phyloP scores from a whole-genome alignment of 225 moss, liverwort and hornwort genomes.

The Ulota crispa region DNA sequence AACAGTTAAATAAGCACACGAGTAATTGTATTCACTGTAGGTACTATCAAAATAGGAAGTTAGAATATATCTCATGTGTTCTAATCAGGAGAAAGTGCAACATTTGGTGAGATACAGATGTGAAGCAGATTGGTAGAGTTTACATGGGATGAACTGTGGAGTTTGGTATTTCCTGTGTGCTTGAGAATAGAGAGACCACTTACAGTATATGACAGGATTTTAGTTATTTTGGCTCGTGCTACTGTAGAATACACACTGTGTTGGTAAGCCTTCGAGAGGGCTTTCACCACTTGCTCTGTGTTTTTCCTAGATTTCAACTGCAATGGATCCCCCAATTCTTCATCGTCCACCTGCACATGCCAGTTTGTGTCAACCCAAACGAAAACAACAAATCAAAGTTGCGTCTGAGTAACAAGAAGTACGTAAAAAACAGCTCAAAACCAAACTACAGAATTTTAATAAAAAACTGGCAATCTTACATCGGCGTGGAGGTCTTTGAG shows the following conservation, averaged over 20 bases:
- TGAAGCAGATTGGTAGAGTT: too few relatives aligned
- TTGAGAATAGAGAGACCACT: background rate
- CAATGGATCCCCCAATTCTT: slow-evolving; percentile 24
- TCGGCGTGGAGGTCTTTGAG: slow-evolving; percentile 12
- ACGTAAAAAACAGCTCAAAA: background rate
- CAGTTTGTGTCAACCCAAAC: background rate
- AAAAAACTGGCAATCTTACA: background rate
- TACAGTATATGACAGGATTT: slow-evolving; percentile 21
- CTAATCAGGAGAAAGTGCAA: too few relatives aligned
- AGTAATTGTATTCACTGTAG: too few relatives aligned
- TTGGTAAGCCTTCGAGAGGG: slow-evolving; percentile 22
- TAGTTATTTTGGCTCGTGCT: slow-evolving; percentile 18
- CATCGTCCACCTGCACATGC: background rate
- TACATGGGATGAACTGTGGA: background rate
- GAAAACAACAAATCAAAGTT: background rate
- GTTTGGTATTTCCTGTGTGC: background rate
- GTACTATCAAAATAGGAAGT: too few relatives aligned
- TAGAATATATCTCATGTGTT: too few relatives aligned
- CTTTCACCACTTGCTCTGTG: slow-evolving; percentile 27
- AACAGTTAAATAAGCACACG: too few relatives aligned
- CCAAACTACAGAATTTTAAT: background rate
- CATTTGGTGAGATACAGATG: too few relatives aligned
- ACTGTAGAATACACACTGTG: slow-evolving; percentile 22
- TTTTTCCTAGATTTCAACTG: slow-evolving; percentile 14
- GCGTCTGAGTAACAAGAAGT: too few relatives aligned